Base-by-base conservation (phyloP, 306 rosid genomes). In the Rosa persica region DNA sequence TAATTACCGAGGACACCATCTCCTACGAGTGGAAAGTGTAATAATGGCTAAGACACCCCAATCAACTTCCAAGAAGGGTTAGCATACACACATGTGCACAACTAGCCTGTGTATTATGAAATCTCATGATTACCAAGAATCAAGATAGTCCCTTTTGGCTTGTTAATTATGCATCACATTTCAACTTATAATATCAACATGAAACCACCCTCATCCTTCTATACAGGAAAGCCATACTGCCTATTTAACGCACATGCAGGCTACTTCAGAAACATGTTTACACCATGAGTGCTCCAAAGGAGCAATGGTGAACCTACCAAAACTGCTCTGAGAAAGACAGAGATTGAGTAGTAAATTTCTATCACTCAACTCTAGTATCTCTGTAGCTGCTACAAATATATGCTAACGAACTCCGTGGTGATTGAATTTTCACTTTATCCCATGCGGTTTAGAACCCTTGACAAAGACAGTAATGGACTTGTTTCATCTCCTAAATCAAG, bases 61-160 rank as follows among this genome's bases (percentile, higher is more conserved):
- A 57, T n/a, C 27, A 23, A 55, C 27, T 12, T 55, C n/a, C 62
- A 55, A 8, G 62, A n/a, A 3, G 1, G 62, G 30, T n/a, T 55
- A 55, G 62, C n/a, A 55, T 9, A 12, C 22, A 15, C 46, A 70
- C 76, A 11, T 23, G 38, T 62, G 5, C 46, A 42, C 10, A 34
- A 65, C 65, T 20, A 71, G n/a, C 64, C 62, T 49, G 47, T 49
- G 16, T 20, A 52, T 54, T 17, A 39, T 57, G 12, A 16, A n/a
- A 54, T 5, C 54, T 27, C 67, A 74, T 42, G 57, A 43, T 43
- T 69, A 55, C n/a, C 68, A 78, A 42, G 47, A 69, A 55, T 36
- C 58, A 51, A 42, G 19, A 40, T 23, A 67, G 68, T 22, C 54
- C 80, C 43, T 42, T 52, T 38, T 42, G 2, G 4, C 8, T 75